Base-by-base conservation (phyloP, 805 yeast genomes). In the Wickerhamomyces alni region DNA sequence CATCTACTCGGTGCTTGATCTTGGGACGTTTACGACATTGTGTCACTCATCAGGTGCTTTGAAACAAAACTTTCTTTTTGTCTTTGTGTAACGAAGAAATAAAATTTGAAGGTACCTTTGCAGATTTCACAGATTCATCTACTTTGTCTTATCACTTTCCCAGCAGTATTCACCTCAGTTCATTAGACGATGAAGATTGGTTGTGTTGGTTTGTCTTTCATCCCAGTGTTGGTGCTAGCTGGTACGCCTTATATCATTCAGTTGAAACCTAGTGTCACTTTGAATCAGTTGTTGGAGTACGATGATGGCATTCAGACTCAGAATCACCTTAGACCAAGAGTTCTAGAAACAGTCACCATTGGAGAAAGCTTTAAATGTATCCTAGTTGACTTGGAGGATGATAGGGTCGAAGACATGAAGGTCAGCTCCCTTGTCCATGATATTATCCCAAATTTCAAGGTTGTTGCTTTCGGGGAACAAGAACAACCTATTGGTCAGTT, bases 401-500 rank as follows among this genome's bases (percentile, higher is more conserved):
- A 26, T 16, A 19, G 22, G 5, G 15, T 43, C 4, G 25, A 37
- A 3, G 17, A 30, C 17, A 40, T 43, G 34, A 37, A 37, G 21
- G 30, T 30, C 13, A 43, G 39, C 16, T 16, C 30, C 4, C 9
- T 28, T 5, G 22, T 43, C 17, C 26, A 37, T 8, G 43, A 40
- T 26, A 25, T 43, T 5, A 22, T 28, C n/a, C 46, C 46, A 11
- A 39, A 87, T 58, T 64, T 78, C 8, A 54, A 57, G 4, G 67
- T 87, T 13, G 65, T n/a, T n/a, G n/a, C n/a, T n/a, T n/a, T n/a
- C n/a, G n/a, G n/a, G n/a, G n/a, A n/a, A n/a, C n/a, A n/a, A n/a
- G n/a, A n/a, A n/a, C n/a, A n/a, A n/a, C n/a, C n/a, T n/a, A n/a
- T n/a, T n/a, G n/a, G n/a, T n/a, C n/a, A n/a, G n/a, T n/a, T n/a